Evolutionary conservation across 2,329 filamentous ascomycete species (phyloP).

Genomic region (Cadophora luteo-olivacea): DNA sequence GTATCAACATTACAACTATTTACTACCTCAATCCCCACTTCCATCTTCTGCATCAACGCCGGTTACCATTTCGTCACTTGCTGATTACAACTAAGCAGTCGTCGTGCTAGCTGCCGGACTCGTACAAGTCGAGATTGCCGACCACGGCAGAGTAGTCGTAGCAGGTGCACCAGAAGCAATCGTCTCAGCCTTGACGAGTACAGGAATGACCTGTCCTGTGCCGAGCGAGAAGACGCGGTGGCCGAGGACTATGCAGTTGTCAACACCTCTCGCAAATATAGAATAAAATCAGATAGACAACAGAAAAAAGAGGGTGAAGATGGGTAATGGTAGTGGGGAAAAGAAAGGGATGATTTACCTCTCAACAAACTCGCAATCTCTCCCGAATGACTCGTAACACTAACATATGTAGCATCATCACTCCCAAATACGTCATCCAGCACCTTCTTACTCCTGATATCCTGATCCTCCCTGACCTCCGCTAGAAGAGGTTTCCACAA

Average conservation of each 20-base stretch:
- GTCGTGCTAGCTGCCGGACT: not conserved
- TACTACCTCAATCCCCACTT: no score
- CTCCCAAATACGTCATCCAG: slow-evolving; percentile 63
- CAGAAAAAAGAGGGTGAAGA: not conserved
- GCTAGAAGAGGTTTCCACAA: slow-evolving; percentile 52
- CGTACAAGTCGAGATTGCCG: slow-evolving; percentile 33
- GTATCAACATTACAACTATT: no score
- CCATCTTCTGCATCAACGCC: no score
- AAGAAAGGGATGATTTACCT: slow-evolving; percentile 30
- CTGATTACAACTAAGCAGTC: not conserved
- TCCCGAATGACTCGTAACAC: slow-evolving; percentile 66
- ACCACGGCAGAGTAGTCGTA: slow-evolving; percentile 33
- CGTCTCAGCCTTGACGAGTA: slow-evolving; percentile 66
- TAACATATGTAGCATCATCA: slow-evolving; percentile 62
- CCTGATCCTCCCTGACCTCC: slow-evolving; percentile 55
- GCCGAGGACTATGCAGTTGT: slow-evolving; percentile 52
- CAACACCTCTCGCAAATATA: not conserved
- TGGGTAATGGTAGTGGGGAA: no score
- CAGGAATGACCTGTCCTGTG: slow-evolving; percentile 72
- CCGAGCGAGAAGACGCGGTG: slow-evolving; percentile 65
- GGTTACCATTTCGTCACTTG: no score
- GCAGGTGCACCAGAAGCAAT: slow-evolving; percentile 34
- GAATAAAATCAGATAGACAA: no score
- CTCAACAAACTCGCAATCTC: slow-evolving; percentile 59
- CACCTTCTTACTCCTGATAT: slow-evolving; percentile 54